phyloP scores from a whole-genome alignment of 208 protist species.

The Plasmodiophora brassicae region DNA sequence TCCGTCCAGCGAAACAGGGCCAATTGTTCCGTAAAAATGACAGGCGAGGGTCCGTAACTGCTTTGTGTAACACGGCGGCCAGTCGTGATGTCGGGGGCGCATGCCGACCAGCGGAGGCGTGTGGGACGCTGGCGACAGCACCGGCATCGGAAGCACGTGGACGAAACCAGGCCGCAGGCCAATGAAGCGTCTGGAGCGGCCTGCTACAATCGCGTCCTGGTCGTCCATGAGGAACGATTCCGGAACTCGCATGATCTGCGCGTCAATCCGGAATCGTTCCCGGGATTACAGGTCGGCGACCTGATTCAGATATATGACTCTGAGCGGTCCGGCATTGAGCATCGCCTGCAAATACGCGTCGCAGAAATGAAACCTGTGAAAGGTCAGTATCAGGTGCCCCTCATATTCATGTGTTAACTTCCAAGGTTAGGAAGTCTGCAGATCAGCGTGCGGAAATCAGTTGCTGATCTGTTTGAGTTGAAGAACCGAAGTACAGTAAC shows the following conservation, averaged over 20 bases:
- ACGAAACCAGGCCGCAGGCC: no score
- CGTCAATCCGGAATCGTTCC: background rate
- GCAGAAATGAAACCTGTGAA: background rate
- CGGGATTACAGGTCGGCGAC: background rate
- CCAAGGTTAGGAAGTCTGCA: background rate
- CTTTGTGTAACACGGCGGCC: no score
- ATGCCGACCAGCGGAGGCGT: no score
- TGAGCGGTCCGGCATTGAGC: background rate
- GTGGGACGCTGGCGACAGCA: no score
- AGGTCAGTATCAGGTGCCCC: background rate
- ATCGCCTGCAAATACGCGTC: background rate
- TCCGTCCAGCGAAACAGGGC: no score
- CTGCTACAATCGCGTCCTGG: no score
- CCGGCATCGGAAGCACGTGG: no score
- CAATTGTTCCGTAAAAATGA: no score
- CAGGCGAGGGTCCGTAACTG: no score
- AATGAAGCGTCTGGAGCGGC: no score
- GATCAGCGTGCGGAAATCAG: background rate
- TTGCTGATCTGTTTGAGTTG: constrained; percentile 9
- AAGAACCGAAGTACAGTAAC: background rate
- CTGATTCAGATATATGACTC: background rate
- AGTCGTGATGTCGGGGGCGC: no score
- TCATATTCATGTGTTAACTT: background rate
- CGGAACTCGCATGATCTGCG: background rate
- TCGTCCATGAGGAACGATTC: background rate